Evolutionary conservation across 495 filamentous ascomycete genomes (phyloP), one percentile per base, ranked within the genome.

Genomic region (Geoglossum glabrum): DNA sequence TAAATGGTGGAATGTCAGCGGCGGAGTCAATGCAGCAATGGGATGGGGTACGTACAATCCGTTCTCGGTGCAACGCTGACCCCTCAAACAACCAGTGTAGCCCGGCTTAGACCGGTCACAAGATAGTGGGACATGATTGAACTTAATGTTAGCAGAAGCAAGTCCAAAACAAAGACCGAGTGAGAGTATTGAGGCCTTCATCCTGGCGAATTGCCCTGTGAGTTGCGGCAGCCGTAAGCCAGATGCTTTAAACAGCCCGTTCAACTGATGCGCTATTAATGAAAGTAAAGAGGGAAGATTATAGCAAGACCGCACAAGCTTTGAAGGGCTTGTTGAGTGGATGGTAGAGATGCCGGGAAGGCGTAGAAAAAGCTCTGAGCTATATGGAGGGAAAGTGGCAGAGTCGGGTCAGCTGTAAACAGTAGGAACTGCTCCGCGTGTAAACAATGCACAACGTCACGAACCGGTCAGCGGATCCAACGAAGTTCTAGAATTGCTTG

Each of bases 91-190:
- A 33, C 64, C 66, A 43, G 61, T 62, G 52, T 64, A 66, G 31
- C 60, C 25, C 0, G 61, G 55, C 21, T 57, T 59, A 11, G 38
- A 63, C 19, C 47, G 31, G 59, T 67, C 59, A 57, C 71, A 73
- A 31, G 36, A 64, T 25, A 72, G 60, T n/a, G 65, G 62, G 9
- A 70, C 64, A 58, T 69, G 64, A 25, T 62, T 65, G 60, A 73
- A 69, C 25, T 69, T 68, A 40, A 73, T 72, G 36, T 72, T 73
- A 19, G 63, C 67, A 19, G 61, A 54, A n/a, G 56, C 26, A 17
- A 63, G 43, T 56, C 56, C 61, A 17, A 57, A 59, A 25, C 17
- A 47, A 40, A 68, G 38, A 57, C 60, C 64, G 8, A 64, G 38
- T 28, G 61, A 55, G 47, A 61, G 19, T 57, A 57, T 58, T 23